Conservation (phyloP, 2,329 filamentous ascomycete species). For the Xylariaceae sp. region DNA sequence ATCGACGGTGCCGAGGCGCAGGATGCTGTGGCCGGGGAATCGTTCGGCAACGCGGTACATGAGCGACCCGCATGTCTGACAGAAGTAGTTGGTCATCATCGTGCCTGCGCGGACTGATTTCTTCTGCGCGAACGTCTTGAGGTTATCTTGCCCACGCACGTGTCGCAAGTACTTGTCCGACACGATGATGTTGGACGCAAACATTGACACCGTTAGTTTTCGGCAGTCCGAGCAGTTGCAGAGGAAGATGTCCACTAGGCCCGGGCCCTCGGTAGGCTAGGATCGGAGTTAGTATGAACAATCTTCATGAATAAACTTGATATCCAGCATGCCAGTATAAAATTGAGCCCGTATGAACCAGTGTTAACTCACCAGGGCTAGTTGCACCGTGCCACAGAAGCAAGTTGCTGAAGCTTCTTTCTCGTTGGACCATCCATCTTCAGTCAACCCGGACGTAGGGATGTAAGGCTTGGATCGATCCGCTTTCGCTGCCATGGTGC, state of each 20-base stretch:
- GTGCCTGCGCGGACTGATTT: slow-evolving; percentile 45
- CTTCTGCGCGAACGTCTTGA: slow-evolving; percentile 43
- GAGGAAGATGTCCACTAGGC: slow-evolving; percentile 48
- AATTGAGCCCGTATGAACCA: background rate
- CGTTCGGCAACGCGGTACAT: slow-evolving; percentile 51
- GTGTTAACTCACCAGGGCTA: slow-evolving; percentile 45
- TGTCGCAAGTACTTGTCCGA: slow-evolving; percentile 42
- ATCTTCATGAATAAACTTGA: too few relatives aligned
- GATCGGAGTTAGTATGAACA: slow-evolving; percentile 5
- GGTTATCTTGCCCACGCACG: slow-evolving; percentile 47
- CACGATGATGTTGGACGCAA: slow-evolving; percentile 55
- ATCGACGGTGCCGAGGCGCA: slow-evolving; percentile 59
- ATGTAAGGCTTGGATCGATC: slow-evolving; percentile 26
- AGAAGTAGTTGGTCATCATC: slow-evolving; percentile 61
- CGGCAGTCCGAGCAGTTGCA: slow-evolving; percentile 60
- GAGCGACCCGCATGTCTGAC: slow-evolving; percentile 53
- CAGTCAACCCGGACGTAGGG: slow-evolving; percentile 34
- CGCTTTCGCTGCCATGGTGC: slow-evolving; percentile 11
- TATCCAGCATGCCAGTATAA: background rate
- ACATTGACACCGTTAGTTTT: slow-evolving; percentile 61
- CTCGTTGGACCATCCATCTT: slow-evolving; percentile 43
- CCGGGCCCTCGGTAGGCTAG: slow-evolving; percentile 43
- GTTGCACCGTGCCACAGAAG: slow-evolving; percentile 53
- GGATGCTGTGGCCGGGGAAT: slow-evolving; percentile 44
- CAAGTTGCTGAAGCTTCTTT: slow-evolving; percentile 54